Base-by-base conservation (phyloP, 148 eudicot species). In the Nepenthes mirabilis region DNA sequence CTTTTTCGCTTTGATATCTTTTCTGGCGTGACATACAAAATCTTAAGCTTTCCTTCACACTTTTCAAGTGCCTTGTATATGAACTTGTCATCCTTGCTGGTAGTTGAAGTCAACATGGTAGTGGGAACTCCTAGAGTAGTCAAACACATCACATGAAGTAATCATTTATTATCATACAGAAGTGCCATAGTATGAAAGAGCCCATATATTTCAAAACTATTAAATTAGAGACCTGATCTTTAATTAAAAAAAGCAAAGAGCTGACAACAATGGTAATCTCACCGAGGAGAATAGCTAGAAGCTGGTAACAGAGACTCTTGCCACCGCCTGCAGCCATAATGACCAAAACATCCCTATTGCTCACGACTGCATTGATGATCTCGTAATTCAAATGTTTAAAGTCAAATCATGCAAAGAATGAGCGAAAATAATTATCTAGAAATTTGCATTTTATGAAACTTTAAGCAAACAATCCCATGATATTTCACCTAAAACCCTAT, bases 321-420 rank as follows among this genome's bases (percentile, higher is more conserved):
- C 99, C 99, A 45, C 99, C 99, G 59, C 99, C 99, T 65, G 99
- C 97, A 64, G 99, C 99, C 99, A 94, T 94, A 63, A 94, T 94
- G 55, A 94, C 99, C 69, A 94, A 70, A 60, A 94, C 97, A 75
- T 94, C 95, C 76, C 83, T 86, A 33, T 89, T 82, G 37, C 97
- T 86, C 99, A 94, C 79, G 56, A 86, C 71, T 64, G 99, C 90
- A 76, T 94, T 94, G 61, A 94, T 68, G 47, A 94, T 89, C 97
- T 93, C n/a, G n/a, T 69, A 23, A 61, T 68, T 11, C n/a, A 52
- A 32, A 51, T 7, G 2, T n/a, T n/a, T n/a, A n/a, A n/a, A 56
- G 65, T 64, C 59, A 71, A 52, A 36, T n/a, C 51, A 37, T 12
- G 36, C n/a, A 70, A 14, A 47, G 13, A 56, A 52, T 13, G 0